Evolutionary conservation across 495 filamentous ascomycete species (phyloP).

Genomic region (Aspergillus sparsus): DNA sequence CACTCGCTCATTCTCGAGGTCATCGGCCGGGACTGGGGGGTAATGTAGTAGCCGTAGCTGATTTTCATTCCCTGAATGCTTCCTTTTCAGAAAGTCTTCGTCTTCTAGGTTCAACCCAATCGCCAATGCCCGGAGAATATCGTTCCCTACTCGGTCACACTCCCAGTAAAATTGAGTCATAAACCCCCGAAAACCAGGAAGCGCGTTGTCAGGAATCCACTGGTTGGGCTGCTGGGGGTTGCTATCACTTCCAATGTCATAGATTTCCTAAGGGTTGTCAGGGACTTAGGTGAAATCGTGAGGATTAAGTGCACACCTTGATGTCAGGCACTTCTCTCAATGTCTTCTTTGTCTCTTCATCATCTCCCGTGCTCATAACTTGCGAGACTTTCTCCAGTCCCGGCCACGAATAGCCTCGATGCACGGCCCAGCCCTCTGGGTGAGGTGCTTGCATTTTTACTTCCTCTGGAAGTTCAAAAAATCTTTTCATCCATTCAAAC

Average conservation of each 20-base stretch:
- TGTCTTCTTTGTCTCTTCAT: constrained; percentile 35
- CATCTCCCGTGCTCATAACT: constrained; percentile 48
- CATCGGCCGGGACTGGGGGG: constrained; percentile 54
- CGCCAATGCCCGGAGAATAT: constrained; percentile 55
- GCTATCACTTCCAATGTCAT: constrained; percentile 63
- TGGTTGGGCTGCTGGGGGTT: constrained; percentile 61
- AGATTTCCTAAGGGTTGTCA: constrained; percentile 55
- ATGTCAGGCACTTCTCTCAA: constrained; percentile 40
- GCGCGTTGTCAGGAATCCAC: constrained; percentile 58
- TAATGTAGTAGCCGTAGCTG: constrained; percentile 70
- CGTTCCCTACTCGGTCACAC: constrained; percentile 44
- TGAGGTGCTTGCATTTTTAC: constrained; percentile 60
- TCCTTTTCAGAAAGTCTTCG: constrained; percentile 52
- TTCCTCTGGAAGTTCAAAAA: constrained; percentile 48
- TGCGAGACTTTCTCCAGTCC: constrained; percentile 68
- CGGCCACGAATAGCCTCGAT: constrained; percentile 67
- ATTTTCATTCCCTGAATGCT: constrained; percentile 59
- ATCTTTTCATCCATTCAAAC: constrained; percentile 52
- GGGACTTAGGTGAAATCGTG: neutral
- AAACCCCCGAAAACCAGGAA: constrained; percentile 63
- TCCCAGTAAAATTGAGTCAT: constrained; percentile 59
- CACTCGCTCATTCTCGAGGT: constrained; percentile 43
- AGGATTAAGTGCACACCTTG: constrained; percentile 30
- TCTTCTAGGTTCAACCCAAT: constrained; percentile 50
- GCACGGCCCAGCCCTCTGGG: constrained; percentile 55